Evolutionary conservation across 1,139 yeast genomes (phyloP), one percentile per base, ranked within the genome.

Genomic region (Suhomyces taliae): DNA sequence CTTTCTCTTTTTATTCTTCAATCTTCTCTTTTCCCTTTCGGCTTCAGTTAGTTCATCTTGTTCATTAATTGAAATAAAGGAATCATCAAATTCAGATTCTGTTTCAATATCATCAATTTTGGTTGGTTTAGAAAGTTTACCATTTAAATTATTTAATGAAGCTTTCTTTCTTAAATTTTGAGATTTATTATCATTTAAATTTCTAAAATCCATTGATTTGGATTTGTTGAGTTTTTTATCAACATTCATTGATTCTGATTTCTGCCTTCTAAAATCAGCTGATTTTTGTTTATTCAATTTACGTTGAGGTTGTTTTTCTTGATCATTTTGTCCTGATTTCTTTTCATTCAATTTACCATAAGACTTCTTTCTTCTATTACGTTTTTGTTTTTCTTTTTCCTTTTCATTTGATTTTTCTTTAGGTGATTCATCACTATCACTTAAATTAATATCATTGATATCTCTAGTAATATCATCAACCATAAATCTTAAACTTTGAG

Each of bases 381-480:
- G 9, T 26, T 19, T 3, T 37, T 15, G 10, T 19, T 40, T 36
- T n/a, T 34, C 37, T 26, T 43, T 8, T 14, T 14, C 15, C 15
- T 43, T 41, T 10, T 6, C n/a, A 27, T 19, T 3, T 37, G 26
- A 7, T 27, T 40, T 36, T n/a, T 34, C 37, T 26, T 43, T 8
- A 41, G 35, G 37, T n/a, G 43, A 60, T 10, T 55, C 64, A 4
- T 64, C 69, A 33, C 54, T 55, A 41, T 64, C 65, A 40, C 61
- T 58, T 7, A 65, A 59, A 5, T 56, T 48, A 15, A 66, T 55
- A 19, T 58, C 68, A 24, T 53, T 56, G 46, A 67, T 56, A 51
- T 66, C 72, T 37, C 54, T 54, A 12, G 64, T 60, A 26, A 65
- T 56, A 37, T 65, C 68, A 14, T 56, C 57, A 14, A 45, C 41